phyloP scores from a whole-genome alignment of 805 yeast species.

The Suhomyces pyralidae region DNA sequence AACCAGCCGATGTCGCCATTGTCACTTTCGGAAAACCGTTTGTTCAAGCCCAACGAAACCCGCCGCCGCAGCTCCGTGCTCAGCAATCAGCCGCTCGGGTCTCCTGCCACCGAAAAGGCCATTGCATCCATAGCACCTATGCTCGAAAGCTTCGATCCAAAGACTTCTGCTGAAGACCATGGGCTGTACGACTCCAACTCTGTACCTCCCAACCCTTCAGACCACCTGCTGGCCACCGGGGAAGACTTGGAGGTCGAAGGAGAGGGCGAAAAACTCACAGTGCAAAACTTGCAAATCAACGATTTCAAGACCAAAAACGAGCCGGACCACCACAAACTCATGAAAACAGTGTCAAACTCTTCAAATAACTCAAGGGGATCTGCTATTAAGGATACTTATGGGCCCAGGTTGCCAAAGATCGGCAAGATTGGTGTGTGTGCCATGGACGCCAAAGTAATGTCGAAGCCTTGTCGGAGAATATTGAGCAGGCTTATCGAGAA shows the following conservation, averaged over 20 bases:
- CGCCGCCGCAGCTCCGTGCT: background rate
- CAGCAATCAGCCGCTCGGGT: slow-evolving; percentile 12
- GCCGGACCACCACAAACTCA: slow-evolving; percentile 23
- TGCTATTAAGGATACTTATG: slow-evolving; percentile 37
- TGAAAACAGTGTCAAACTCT: slow-evolving; percentile 36
- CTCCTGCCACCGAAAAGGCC: slow-evolving; percentile 49
- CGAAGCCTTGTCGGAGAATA: slow-evolving; percentile 93
- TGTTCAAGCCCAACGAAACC: background rate
- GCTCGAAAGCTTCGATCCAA: slow-evolving; percentile 69
- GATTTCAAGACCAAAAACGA: slow-evolving; percentile 18
- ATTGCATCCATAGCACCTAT: slow-evolving; percentile 81
- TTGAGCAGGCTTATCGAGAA: slow-evolving; percentile 82
- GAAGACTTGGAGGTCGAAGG: background rate
- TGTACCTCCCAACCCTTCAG: background rate
- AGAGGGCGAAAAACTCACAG: slow-evolving; percentile 12
- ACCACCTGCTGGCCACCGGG: slow-evolving; percentile 7
- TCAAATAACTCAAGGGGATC: slow-evolving; percentile 31
- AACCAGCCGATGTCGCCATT: slow-evolving; percentile 36
- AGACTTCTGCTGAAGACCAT: slow-evolving; percentile 46
- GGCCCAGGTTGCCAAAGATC: slow-evolving; percentile 60
- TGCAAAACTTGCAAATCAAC: slow-evolving; percentile 12
- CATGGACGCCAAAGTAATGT: slow-evolving; percentile 94
- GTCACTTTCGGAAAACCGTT: slow-evolving; percentile 17
- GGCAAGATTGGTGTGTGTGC: slow-evolving; percentile 99
- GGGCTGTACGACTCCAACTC: background rate